A percentile compares a stretch with the other conserved stretches of the same genome.
These are phyloP conservation scores for Alternaria arbusti DNA, from an alignment of 2,329 filamentous ascomycete species.

Conservation along the genomic window DNA sequence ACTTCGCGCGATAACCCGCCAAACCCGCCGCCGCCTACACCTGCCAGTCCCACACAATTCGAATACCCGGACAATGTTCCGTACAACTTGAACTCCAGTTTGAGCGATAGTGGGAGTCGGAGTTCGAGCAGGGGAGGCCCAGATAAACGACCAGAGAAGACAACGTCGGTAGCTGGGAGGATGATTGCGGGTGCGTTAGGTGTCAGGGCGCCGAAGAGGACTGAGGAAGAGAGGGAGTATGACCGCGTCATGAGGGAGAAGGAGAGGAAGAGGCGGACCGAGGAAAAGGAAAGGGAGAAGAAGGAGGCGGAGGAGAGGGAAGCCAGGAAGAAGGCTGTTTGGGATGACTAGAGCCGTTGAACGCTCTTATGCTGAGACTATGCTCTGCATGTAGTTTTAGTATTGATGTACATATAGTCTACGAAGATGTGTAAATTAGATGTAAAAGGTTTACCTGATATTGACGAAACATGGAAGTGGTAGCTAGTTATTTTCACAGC, in stretches of 20 bases:
- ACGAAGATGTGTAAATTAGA: slow-evolving; percentile 1
- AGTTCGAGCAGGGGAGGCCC: slow-evolving; percentile 31
- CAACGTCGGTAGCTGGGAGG: slow-evolving; percentile 85
- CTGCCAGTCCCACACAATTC: slow-evolving; percentile 43
- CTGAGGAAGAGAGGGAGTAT: slow-evolving; percentile 87
- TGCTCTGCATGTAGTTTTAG: not conserved
- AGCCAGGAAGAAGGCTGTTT: slow-evolving; percentile 81
- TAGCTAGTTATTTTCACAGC: not conserved
- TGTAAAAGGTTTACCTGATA: not conserved
- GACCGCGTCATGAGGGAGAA: slow-evolving; percentile 82
- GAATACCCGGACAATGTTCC: slow-evolving; percentile 39
- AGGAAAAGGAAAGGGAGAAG: slow-evolving; percentile 71
- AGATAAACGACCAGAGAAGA: slow-evolving; percentile 77
- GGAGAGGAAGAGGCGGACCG: slow-evolving; percentile 77
- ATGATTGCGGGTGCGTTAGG: slow-evolving; percentile 91
- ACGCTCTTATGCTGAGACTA: not conserved
- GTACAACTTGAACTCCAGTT: slow-evolving; percentile 11
- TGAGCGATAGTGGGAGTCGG: slow-evolving; percentile 10
- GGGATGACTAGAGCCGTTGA: slow-evolving; percentile 67
- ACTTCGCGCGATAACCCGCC: slow-evolving; percentile 20
- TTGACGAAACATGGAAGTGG: not conserved
- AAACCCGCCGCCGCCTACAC: slow-evolving; percentile 44
- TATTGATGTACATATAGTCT: slow-evolving; percentile 1
- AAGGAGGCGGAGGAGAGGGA: slow-evolving; percentile 70
- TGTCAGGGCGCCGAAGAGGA: slow-evolving; percentile 78